Evolutionary conservation across 2,329 filamentous ascomycete genomes (phyloP), one percentile per base, ranked within the genome.

Genomic region (Trematosphaeria pertusa): DNA sequence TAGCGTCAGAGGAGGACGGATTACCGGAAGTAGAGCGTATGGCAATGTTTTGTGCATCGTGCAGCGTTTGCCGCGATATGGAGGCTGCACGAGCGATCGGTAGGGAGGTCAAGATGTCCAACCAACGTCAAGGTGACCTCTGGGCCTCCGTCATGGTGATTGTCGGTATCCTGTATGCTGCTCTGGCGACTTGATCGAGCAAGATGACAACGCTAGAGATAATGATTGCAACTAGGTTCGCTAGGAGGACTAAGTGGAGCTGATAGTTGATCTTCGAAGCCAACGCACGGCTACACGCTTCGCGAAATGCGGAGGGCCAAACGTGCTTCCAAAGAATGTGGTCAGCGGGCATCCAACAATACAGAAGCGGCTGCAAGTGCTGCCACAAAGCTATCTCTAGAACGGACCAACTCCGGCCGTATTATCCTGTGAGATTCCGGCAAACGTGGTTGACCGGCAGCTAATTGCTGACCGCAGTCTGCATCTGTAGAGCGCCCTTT

Each of bases 381-480:
- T 36, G 7, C 24, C 7, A 43, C 35, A 24, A 40, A 48, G 42
- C 37, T 28, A 50, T 45, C 46, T 50, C 50, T 52, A 41, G 31
- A 50, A 43, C 35, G 35, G 45, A 51, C 46, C 46, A 44, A 48
- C 14, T 24, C 12, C 24, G 6, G 49, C 43, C 33, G 46, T 36
- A 48, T 28, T 46, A 42, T 54, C 42, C 46, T 53, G 60, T 45
- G 39, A 56, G 46, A 56, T 55, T 44, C 50, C 40, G 36, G 41
- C 49, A 59, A 50, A 43, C 40, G 55, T 50, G 36, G 47, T 43
- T 43, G 42, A 43, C 44, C 46, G 47, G 50, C 49, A 56, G 49
- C 65, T 69, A 69, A 56, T 56, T 64, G 65, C 59, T 71, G 65
- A 69, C 65, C 57, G 67, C 65, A 59, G 58, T 31, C 42, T 40